Evolutionary conservation across 116 monocot species (phyloP), one percentile per base, ranked within the genome.

Genomic region (Papilionanthe hybrid): DNA sequence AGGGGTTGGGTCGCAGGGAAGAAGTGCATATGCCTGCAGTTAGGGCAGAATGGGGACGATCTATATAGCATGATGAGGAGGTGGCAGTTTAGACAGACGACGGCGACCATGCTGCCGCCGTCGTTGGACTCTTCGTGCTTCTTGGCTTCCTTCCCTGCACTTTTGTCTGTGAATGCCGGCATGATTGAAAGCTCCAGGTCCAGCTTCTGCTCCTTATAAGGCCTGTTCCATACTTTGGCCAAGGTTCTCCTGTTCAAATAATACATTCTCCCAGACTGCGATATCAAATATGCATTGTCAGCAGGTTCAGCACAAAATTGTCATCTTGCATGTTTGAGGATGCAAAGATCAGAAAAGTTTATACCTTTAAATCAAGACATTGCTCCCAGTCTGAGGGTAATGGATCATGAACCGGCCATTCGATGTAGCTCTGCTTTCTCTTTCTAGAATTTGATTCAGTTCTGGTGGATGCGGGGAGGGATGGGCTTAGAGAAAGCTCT

Each of bases 341-440:
- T 45, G 9, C 9, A 77, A 48, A 53, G 77, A 77, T 0, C 9
- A 77, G 50, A 53, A 67, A 77, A 32, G 76, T 13, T 23, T 47
- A 25, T 58, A 96, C 96, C 48, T 89, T 89, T 45, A 96, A 90
- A 80, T 96, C 94, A 9, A 96, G 84, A 82, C 96, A 94, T 72
- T 94, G 96, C 86, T 96, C 96, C 96, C 96, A 94, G n/a, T 93
- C 93, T 32, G 86, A 72, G 58, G 96, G 96, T 79, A 93, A 89
- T 28, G 96, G 96, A 10, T 49, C 50, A 49, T 49, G 12, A 49
- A 49, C 50, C 15, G 9, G 50, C 12, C 10, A 13, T 1, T 49
- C 50, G 50, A 49, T 12, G 12, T 12, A 49, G 10, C 3, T 49
- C 12, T 49, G 50, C 12, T 49, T 49, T 13, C 50, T 49, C 50